A percentile compares a stretch with the other conserved stretches of the same genome.
phyloP scores from a whole-genome alignment of 257 asterid species.

The Solanum microdontum region DNA sequence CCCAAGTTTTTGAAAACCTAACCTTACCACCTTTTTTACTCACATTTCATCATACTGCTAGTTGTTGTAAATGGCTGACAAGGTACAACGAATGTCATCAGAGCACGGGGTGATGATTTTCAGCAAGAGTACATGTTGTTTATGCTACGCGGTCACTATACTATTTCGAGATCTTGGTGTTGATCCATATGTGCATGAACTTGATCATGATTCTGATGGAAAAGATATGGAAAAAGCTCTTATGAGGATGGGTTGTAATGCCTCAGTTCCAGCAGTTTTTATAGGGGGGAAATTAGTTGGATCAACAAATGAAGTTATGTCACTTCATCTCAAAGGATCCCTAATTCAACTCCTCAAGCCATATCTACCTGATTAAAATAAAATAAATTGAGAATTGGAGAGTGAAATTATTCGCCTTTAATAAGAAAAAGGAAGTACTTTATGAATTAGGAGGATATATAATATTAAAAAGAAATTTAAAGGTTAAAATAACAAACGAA shows the following conservation, averaged over 20 bases:
- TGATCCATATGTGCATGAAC: slow-evolving; percentile 30
- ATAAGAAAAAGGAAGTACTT: background rate
- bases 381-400: background rate
- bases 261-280: slow-evolving; percentile 59
- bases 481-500: background rate
- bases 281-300: slow-evolving; percentile 54
- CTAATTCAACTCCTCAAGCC: slow-evolving; percentile 41
- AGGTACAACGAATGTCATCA: slow-evolving; percentile 38
- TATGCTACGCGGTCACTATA: slow-evolving; percentile 59
- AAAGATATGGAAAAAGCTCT: slow-evolving; percentile 55
- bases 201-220: slow-evolving; percentile 53
- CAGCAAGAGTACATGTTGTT: slow-evolving; percentile 66
- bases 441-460: background rate
- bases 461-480: background rate
- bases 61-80: slow-evolving; percentile 28
- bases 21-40: background rate
- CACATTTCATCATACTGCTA: background rate
- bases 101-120: slow-evolving; percentile 58
- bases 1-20: background rate
- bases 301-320: slow-evolving; percentile 78
- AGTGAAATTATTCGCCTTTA: background rate
- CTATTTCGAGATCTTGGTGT: slow-evolving; percentile 46
- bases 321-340: slow-evolving; percentile 67
- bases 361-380: background rate
- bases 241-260: slow-evolving; percentile 38